These are phyloP conservation scores for Myriosclerotinia duriaeana DNA, from an alignment of 2,329 filamentous ascomycete genomes.

Conservation along the genomic window DNA sequence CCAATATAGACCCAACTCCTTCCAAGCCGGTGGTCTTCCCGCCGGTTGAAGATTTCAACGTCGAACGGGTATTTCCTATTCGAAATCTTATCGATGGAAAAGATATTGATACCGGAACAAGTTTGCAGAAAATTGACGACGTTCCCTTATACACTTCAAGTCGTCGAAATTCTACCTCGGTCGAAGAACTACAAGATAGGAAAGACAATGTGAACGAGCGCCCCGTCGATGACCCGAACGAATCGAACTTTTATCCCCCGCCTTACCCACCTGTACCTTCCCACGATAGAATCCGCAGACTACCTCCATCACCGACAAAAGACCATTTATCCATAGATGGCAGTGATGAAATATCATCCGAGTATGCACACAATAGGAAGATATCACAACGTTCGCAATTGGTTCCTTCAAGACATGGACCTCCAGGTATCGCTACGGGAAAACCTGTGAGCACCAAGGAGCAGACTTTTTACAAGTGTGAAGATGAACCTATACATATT, in stretches of 20 bases:
- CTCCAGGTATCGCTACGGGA: constrained; percentile 29
- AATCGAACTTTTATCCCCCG: constrained; percentile 23
- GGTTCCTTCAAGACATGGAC: constrained; percentile 27
- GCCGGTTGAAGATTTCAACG: constrained; percentile 26
- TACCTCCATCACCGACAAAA: constrained; percentile 4
- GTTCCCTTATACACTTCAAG: background rate
- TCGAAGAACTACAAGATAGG: background rate
- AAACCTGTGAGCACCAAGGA: constrained; percentile 20
- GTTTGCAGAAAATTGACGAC: constrained; percentile 1
- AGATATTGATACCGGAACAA: background rate
- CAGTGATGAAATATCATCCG: background rate
- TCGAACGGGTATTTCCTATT: constrained; percentile 35
- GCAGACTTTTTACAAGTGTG: constrained; percentile 55
- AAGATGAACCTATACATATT: constrained; percentile 88
- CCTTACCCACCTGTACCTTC: constrained; percentile 30
- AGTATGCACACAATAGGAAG: constrained; percentile 10
- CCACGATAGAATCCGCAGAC: constrained; percentile 26
- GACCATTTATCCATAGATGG: background rate
- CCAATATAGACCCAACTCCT: constrained; percentile 18
- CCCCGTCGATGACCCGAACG: constrained; percentile 7
- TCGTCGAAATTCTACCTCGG: background rate
- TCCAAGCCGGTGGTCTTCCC: constrained; percentile 29
- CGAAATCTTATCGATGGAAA: constrained; percentile 29
- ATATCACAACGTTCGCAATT: constrained; percentile 28
- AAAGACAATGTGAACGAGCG: background rate